Evolutionary conservation across 352 stramenopile genomes (phyloP), one percentile per base, ranked within the genome.

Genomic region (Phytophthora litchii): DNA sequence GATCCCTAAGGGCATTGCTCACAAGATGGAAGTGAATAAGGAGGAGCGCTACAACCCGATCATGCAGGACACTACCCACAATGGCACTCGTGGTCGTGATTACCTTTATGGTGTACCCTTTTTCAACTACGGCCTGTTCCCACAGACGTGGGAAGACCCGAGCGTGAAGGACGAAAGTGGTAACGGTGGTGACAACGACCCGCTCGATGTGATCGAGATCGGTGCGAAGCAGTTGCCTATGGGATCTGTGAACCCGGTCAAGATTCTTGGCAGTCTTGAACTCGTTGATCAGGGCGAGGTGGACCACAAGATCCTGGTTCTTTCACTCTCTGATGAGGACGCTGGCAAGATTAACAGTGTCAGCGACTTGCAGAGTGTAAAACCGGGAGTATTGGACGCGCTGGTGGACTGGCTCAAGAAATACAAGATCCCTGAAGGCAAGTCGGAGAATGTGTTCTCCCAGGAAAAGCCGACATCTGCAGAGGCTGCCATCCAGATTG

Each of bases 21-120:
- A 97, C 45, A 99, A 99, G 81, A 99, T 99, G 95, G 98, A 99
- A 72, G 92, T 99, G 27, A 96, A 96, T 74, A 99, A 99, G 60
- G 83, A 92, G 21, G 49, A 91, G 13, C 64, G 66, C 12, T 88
- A 93, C 74, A 99, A 99, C 74, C 92, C 95, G 5, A 99, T 99
- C 75, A 97, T 95, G 77, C 97, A 99, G 73, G 98, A 99, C 79
- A 94, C 88, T 49, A 99, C 98, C 46, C 98, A 99, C 70, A 75
- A 92, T 44, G 89, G 94, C 60, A 90, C 85, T 32, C 86, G 97
- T 43, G 97, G 98, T 44, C 98, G 88, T 47, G 89, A 92, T 54
- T 95, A 99, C 74, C 94, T 97, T 21, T 99, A 99, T 67, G 97
- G 96, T 41, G 94, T 97, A 11, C 94, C 96, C 0, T 99, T 98